A percentile compares a stretch with the other conserved stretches of the same genome.
Conservation (phyloP, 2,329 filamentous ascomycete genomes). For the Botrytis galanthina region DNA sequence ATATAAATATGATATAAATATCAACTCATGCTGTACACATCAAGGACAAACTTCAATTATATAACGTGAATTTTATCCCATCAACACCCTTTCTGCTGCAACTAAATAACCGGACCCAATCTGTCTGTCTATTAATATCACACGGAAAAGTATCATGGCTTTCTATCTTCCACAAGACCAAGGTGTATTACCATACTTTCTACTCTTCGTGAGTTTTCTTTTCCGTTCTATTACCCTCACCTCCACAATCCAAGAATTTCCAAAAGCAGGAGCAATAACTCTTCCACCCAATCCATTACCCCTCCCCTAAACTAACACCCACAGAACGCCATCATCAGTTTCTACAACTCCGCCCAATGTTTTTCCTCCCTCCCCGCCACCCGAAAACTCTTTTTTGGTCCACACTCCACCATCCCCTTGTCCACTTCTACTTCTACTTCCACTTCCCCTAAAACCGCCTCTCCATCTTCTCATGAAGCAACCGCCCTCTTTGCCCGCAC, state of each 20-base stretch:
- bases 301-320: not conserved
- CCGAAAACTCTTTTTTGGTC: not conserved
- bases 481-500: not conserved
- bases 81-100: not conserved
- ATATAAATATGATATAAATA: not conserved
- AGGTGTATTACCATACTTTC: not conserved
- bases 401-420: not conserved
- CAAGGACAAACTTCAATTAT: not conserved
- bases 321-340: not conserved
- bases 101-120: too few species aligned
- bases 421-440: too few species aligned
- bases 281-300: not conserved
- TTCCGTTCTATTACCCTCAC: not conserved
- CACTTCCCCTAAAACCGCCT: not conserved
- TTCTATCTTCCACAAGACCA: not conserved
- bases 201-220: not conserved
- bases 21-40: too few species aligned
- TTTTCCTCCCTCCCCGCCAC: not conserved
- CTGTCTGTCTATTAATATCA: too few species aligned
- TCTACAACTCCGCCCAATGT: not conserved
- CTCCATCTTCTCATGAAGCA: not conserved
- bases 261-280: not conserved
- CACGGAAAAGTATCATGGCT: not conserved
- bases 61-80: not conserved
- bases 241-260: not conserved